These are phyloP conservation scores for Simplicillium aogashimaense DNA, from an alignment of 2,329 filamentous ascomycete genomes.

Conservation along the genomic window DNA sequence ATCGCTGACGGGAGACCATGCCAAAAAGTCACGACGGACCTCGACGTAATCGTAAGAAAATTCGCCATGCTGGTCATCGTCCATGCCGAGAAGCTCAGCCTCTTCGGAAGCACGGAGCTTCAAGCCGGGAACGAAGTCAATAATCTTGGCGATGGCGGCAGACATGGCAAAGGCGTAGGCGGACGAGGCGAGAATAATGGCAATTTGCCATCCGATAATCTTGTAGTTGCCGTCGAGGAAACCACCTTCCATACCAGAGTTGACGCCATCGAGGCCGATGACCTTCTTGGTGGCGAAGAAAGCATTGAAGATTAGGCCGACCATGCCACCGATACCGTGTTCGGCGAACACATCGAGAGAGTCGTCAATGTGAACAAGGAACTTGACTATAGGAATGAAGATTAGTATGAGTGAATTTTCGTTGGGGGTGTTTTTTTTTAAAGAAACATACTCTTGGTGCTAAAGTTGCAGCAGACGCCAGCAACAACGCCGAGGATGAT, in stretches of 20 bases:
- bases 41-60: conserved; percentile 89
- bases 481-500: conserved; percentile 56
- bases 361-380: conserved; percentile 55
- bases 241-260: conserved; percentile 56
- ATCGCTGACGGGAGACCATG: conserved; percentile 69
- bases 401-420: conserved; percentile 6
- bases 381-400: conserved; percentile 35
- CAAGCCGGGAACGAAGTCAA: conserved; percentile 68
- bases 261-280: conserved; percentile 68
- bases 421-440: not conserved
- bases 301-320: conserved; percentile 63
- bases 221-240: conserved; percentile 68
- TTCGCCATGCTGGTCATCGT: conserved; percentile 82
- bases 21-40: conserved; percentile 78
- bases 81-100: conserved; percentile 79
- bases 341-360: conserved; percentile 64
- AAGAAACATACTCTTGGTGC: conserved; percentile 40
- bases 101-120: conserved; percentile 72
- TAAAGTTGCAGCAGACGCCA: conserved; percentile 59
- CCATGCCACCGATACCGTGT: conserved; percentile 59
- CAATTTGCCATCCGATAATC: conserved; percentile 70
- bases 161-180: conserved; percentile 67
- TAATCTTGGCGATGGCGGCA: conserved; percentile 60
- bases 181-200: conserved; percentile 58
- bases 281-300: conserved; percentile 62